Conservation (phyloP, 345 rosid genomes). For the Salix exigua region DNA sequence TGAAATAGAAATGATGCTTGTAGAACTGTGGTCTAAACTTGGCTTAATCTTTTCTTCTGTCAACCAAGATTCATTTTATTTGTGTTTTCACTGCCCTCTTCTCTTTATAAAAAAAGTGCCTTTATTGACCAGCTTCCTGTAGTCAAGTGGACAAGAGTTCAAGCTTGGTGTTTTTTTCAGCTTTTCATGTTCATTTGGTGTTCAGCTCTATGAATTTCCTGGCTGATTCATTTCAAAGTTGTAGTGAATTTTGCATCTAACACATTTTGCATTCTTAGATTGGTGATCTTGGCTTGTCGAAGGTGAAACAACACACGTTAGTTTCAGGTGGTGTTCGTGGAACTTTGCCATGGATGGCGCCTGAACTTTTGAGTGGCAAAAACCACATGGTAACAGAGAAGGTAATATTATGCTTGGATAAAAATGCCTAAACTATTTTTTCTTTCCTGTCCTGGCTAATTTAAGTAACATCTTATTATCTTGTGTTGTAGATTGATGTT, state of each 20-base stretch:
- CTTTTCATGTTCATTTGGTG: constrained; percentile 6
- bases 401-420: constrained; percentile 38
- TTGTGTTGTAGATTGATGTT: constrained; percentile 71
- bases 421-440: background rate
- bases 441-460: background rate
- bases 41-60: background rate
- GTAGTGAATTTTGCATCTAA: constrained; percentile 12
- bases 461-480: background rate
- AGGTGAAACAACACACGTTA: constrained; percentile 90
- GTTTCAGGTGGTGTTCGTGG: constrained; percentile 99
- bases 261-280: constrained; percentile 42
- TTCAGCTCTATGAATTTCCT: background rate
- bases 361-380: constrained; percentile 97
- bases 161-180: constrained; percentile 1
- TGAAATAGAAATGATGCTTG: background rate
- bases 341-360: constrained; percentile 99
- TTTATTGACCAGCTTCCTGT: constrained; percentile 4
- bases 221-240: background rate
- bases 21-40: constrained; percentile 9
- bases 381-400: constrained; percentile 95
- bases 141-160: background rate
- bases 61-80: background rate
- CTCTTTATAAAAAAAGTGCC: background rate
- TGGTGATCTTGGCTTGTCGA: constrained; percentile 93
- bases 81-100: constrained; percentile 12